These are phyloP conservation scores for Penicillium freii DNA, from an alignment of 2,329 filamentous ascomycete genomes.

Conservation along the genomic window DNA sequence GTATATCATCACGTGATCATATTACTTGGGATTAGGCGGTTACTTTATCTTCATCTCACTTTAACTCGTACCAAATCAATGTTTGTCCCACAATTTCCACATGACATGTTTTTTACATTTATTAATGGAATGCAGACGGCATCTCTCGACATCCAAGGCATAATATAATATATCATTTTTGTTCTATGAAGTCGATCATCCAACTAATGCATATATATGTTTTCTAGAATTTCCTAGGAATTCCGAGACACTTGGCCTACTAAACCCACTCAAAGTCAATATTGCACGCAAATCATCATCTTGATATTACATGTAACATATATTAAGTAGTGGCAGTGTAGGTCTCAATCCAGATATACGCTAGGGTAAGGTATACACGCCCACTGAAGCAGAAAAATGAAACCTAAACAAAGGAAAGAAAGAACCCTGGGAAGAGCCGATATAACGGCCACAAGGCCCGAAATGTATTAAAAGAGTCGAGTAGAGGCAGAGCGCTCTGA, in stretches of 20 bases:
- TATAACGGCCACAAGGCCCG: constrained; percentile 9
- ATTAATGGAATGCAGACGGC: not conserved
- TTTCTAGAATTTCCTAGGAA: not conserved
- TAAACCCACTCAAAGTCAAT: not conserved
- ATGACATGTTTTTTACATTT: not conserved
- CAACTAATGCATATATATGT: not conserved
- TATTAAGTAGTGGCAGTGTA: not conserved
- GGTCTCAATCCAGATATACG: not conserved
- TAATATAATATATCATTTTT: no score
- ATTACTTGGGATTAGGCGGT: not conserved
- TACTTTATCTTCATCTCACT: not conserved
- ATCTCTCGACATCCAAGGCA: not conserved
- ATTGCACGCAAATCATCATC: not conserved
- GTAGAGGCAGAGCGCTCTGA: constrained; percentile 4
- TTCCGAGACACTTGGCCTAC: not conserved
- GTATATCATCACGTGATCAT: not conserved
- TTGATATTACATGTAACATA: not conserved
- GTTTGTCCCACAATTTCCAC: not conserved
- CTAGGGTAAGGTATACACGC: not conserved
- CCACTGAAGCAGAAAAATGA: not conserved
- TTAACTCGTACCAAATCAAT: not conserved
- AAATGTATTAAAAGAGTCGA: constrained; percentile 11
- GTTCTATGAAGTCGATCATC: not conserved
- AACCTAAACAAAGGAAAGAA: not conserved
- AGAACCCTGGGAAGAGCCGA: not conserved